Base-by-base conservation (phyloP, 1,284 basidiomycete genomes). In the Fistulinella cinereoalba region DNA sequence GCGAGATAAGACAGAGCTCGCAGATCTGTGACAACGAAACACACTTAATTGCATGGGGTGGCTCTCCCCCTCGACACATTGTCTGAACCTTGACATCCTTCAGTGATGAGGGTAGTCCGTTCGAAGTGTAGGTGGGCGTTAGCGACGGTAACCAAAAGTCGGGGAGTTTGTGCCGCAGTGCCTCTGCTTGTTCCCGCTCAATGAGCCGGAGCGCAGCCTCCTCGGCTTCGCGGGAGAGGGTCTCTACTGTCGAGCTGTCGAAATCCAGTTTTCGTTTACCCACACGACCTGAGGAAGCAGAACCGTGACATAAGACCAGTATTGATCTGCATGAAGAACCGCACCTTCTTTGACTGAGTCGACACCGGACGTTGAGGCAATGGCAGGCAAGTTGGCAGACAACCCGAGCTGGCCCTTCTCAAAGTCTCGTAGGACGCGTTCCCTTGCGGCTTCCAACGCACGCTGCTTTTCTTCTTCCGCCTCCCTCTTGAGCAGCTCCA, bases 101-200 rank as follows among this genome's bases (percentile, higher is more conserved):
- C 28, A 93, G 68, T 6, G 71, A 85, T 54, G 61, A 78, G 49
- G 73, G 89, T 9, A 80, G 81, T 0, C 84, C 83, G 23, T 56
- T 73, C 6, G 78, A 79, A 0, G 79, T 69, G 57, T 86, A 85
- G 2, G 87, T 88, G 0, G 94, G 93, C 0, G 93, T 92, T 28
- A 96, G 70, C 0, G 83, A 90, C 16, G 89, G 93, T 37, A 97
- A 74, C 94, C 94, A 97, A 64, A 96, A 98, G 56, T 95, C 92
- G 0, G 94, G 92, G 7, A 97, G 76, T 65, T 96, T 96, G 47
- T 82, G 79, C 50, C 86, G 88, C 43, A 95, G 71, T 3, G 85
- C 78, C 51, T 92, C 91, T 0, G 84, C 83, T 61, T 92, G 89
- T 65, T 97, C 94, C 22, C 75, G 76, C 62, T 93, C 90, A 34